phyloP scores from a whole-genome alignment of 768 basidiomycete genomes.

The Termitomyces sp. region DNA sequence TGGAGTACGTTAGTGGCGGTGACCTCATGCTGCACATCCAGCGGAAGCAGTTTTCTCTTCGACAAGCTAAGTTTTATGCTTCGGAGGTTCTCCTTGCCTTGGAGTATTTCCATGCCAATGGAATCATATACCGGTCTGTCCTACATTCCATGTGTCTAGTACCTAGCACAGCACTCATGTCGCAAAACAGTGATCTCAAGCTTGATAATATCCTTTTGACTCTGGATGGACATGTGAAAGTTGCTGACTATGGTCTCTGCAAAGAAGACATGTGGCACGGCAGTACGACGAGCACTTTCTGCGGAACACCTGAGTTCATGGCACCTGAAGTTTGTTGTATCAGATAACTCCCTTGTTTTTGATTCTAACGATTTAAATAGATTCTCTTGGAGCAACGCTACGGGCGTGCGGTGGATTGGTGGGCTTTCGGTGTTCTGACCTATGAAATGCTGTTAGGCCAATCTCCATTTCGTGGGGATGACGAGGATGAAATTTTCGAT shows the following conservation, averaged over 20 bases:
- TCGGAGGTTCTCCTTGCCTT: conserved; percentile 92
- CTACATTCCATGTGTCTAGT: neutral
- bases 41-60: conserved; percentile 96
- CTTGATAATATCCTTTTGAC: conserved; percentile 97
- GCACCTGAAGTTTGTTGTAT: conserved; percentile 81
- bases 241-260: conserved; percentile 98
- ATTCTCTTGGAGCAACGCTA: conserved; percentile 99
- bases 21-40: conserved; percentile 99
- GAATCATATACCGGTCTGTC: conserved; percentile 94
- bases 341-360: neutral
- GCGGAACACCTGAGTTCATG: conserved; percentile 99
- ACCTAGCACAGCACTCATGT: neutral
- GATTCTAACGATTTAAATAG: conserved; percentile 30
- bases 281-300: conserved; percentile 96
- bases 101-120: conserved; percentile 97
- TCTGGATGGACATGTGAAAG: conserved; percentile 95
- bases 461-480: conserved; percentile 98
- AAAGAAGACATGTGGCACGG: conserved; percentile 99
- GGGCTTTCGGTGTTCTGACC: conserved; percentile 98
- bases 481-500: conserved; percentile 99
- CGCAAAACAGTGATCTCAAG: conserved; percentile 75
- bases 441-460: conserved; percentile 99
- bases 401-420: conserved; percentile 98
- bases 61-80: conserved; percentile 98
- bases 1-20: conserved; percentile 99